These are phyloP conservation scores for Metschnikowia colocasiae DNA, from an alignment of 805 yeast species.

Conservation along the genomic window DNA sequence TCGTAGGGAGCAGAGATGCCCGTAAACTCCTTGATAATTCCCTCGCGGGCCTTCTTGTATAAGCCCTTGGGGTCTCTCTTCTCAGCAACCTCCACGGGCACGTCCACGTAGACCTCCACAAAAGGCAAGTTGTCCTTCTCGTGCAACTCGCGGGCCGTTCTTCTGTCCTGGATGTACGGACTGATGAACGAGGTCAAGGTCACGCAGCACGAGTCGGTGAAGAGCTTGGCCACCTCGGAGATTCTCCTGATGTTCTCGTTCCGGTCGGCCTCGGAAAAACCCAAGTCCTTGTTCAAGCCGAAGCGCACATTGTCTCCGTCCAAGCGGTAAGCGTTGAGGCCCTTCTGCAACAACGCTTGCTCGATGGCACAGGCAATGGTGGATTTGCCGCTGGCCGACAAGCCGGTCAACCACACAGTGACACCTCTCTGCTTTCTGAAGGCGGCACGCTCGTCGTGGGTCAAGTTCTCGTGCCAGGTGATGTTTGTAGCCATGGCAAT, in stretches of 20 bases:
- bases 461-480: constrained; percentile 92
- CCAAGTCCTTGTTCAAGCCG: constrained; percentile 92
- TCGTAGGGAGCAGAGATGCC: constrained; percentile 96
- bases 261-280: constrained; percentile 87
- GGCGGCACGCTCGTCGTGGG: constrained; percentile 72
- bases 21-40: constrained; percentile 88
- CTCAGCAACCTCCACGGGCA: constrained; percentile 92
- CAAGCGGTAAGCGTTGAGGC: constrained; percentile 75
- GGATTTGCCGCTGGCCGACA: constrained; percentile 92
- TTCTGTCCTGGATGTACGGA: constrained; percentile 84
- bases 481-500: constrained; percentile 82
- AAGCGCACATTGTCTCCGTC: constrained; percentile 95
- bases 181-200: constrained; percentile 90
- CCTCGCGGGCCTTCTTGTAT: constrained; percentile 95
- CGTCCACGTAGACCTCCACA: constrained; percentile 88
- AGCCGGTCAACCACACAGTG: constrained; percentile 93
- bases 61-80: constrained; percentile 96
- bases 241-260: constrained; percentile 94
- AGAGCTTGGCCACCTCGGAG: constrained; percentile 88
- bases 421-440: constrained; percentile 80
- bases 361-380: constrained; percentile 95
- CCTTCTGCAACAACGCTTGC: constrained; percentile 67
- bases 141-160: constrained; percentile 81
- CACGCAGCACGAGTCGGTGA: constrained; percentile 87
- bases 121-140: constrained; percentile 72